These are phyloP conservation scores for Ustilago cynodontis DNA, from an alignment of 1,284 basidiomycete species.

Conservation along the genomic window DNA sequence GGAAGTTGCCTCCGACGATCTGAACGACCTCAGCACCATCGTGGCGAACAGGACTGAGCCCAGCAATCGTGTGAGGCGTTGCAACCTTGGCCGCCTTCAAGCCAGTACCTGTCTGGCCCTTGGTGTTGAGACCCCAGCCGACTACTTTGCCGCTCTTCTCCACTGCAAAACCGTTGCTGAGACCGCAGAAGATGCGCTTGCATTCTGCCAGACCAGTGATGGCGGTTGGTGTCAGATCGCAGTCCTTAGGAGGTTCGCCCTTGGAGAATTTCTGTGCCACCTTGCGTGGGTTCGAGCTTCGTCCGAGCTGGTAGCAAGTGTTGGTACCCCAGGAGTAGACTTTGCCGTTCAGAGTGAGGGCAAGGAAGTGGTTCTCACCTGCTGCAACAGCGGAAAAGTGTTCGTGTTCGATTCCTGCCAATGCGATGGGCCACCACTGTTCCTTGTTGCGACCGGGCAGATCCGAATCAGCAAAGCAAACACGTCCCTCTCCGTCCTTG, in stretches of 20 bases:
- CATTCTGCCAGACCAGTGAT: slow-evolving; percentile 79
- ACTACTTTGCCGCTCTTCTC: slow-evolving; percentile 84
- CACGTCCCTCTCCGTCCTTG: slow-evolving; percentile 83
- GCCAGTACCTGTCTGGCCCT: slow-evolving; percentile 77
- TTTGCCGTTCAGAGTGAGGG: slow-evolving; percentile 84
- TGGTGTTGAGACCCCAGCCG: slow-evolving; percentile 91
- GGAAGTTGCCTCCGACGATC: slow-evolving; percentile 83
- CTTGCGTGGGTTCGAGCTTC: slow-evolving; percentile 76
- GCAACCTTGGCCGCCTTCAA: slow-evolving; percentile 74
- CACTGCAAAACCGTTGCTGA: slow-evolving; percentile 89
- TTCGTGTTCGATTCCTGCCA: slow-evolving; percentile 73
- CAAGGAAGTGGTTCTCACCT: slow-evolving; percentile 87
- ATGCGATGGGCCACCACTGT: slow-evolving; percentile 68
- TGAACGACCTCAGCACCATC: slow-evolving; percentile 71
- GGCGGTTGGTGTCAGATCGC: slow-evolving; percentile 84
- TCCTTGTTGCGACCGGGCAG: slow-evolving; percentile 49
- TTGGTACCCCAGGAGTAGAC: slow-evolving; percentile 85
- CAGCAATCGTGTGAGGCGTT: slow-evolving; percentile 78
- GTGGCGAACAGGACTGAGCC: slow-evolving; percentile 78
- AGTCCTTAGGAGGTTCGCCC: slow-evolving; percentile 77
- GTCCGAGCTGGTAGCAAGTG: slow-evolving; percentile 86
- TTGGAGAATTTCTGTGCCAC: slow-evolving; percentile 53
- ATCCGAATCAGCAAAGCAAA: slow-evolving; percentile 79
- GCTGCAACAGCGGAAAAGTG: slow-evolving; percentile 79
- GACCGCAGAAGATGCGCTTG: slow-evolving; percentile 81